Evolutionary conservation across 306 rosid species (phyloP).

Genomic region (Vigna hirtella): DNA sequence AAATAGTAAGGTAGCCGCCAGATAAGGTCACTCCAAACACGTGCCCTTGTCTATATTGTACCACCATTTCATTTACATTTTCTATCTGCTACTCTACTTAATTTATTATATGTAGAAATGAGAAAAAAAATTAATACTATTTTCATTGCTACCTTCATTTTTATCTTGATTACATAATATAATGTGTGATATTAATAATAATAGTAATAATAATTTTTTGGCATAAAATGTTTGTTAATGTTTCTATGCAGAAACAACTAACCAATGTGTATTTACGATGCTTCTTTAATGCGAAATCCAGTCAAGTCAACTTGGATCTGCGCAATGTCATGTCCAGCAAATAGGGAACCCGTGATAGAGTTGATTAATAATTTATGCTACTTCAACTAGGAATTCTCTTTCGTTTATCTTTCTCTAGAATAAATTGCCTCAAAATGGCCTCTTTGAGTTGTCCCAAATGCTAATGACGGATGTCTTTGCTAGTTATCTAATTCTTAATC

Average conservation of each 20-base stretch:
- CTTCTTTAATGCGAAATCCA: neutral
- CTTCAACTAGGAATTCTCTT: neutral
- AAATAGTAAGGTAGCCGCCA: conserved; percentile 8
- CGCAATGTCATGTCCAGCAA: neutral
- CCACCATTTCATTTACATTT: neutral
- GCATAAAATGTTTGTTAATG: too few relatives aligned
- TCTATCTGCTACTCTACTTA: neutral
- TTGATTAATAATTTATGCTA: neutral
- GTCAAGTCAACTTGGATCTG: conserved; percentile 5
- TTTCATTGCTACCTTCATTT: neutral
- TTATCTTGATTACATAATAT: neutral
- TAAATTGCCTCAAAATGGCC: neutral
- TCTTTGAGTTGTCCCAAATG: neutral
- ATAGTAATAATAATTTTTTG: too few relatives aligned
- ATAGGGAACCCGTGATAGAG: neutral
- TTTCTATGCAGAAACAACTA: neutral
- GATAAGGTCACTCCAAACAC: conserved; percentile 12
- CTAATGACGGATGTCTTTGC: neutral
- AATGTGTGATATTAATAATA: too few relatives aligned
- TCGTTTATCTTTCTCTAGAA: neutral
- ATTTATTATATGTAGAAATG: neutral
- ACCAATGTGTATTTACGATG: neutral
- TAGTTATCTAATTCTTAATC: neutral
- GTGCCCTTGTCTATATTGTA: conserved; percentile 27
- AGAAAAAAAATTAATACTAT: neutral